Conservation (phyloP, 2,329 filamentous ascomycete genomes). For the Pyricularia grisea region DNA sequence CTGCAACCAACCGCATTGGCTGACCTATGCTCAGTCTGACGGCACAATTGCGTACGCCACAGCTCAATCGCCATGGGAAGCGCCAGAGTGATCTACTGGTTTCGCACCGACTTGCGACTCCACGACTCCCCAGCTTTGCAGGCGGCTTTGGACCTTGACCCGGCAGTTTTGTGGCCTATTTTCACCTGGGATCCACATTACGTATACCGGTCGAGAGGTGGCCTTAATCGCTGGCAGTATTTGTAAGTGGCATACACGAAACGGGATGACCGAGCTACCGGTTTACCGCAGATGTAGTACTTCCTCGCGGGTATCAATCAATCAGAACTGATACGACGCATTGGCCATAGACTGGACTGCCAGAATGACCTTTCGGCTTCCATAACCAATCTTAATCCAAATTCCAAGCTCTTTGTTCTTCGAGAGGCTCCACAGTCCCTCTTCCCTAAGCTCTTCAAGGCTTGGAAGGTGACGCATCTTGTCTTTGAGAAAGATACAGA, state of each 20-base stretch:
- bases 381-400: slow-evolving; percentile 59
- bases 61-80: background rate
- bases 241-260: slow-evolving; percentile 30
- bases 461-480: slow-evolving; percentile 65
- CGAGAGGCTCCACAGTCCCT: slow-evolving; percentile 64
- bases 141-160: slow-evolving; percentile 61
- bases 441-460: slow-evolving; percentile 62
- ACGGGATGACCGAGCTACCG: background rate
- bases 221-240: slow-evolving; percentile 67
- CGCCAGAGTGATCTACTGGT: slow-evolving; percentile 38
- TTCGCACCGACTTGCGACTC: slow-evolving; percentile 66
- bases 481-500: slow-evolving; percentile 77
- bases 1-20: background rate
- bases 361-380: slow-evolving; percentile 60
- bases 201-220: slow-evolving; percentile 58
- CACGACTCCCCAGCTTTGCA: slow-evolving; percentile 68
- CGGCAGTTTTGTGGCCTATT: slow-evolving; percentile 60
- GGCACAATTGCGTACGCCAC: background rate
- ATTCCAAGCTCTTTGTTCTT: slow-evolving; percentile 62
- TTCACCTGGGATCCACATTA: slow-evolving; percentile 72
- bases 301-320: background rate
- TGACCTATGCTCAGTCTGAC: background rate
- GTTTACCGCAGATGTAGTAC: background rate
- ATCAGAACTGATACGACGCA: background rate
- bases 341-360: slow-evolving; percentile 53